phyloP scores from a whole-genome alignment of 192 early-diverging fungal species.

The Umbelopsis vinacea region DNA sequence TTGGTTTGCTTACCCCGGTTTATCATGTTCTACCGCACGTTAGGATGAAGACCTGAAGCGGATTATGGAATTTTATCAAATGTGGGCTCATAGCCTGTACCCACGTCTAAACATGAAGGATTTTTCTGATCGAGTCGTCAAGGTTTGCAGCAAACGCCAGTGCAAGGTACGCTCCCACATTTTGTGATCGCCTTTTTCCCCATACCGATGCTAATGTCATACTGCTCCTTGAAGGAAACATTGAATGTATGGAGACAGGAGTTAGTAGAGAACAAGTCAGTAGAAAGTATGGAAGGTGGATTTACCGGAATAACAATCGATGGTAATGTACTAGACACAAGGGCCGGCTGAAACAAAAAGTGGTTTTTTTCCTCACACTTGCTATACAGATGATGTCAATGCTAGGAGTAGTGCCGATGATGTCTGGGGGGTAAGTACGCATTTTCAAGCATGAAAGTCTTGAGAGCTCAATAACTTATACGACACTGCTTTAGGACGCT shows the following conservation, averaged over 20 bases:
- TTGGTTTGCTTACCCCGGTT: background rate
- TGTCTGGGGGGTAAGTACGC: background rate
- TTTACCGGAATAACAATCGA: conserved; percentile 27
- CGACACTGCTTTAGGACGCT: background rate
- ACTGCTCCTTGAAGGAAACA: conserved; percentile 5
- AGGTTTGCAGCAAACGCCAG: conserved; percentile 18
- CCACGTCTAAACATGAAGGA: conserved; percentile 35
- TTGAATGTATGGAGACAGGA: conserved; percentile 6
- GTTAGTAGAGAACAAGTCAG: background rate
- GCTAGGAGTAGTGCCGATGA: background rate
- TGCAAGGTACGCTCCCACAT: background rate
- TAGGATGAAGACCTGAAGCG: conserved; percentile 29
- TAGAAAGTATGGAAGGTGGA: background rate
- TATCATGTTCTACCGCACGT: background rate
- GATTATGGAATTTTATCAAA: conserved; percentile 38
- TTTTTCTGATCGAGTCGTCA: conserved; percentile 25
- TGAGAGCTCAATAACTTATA: background rate
- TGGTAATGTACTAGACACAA: background rate
- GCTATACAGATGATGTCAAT: background rate
- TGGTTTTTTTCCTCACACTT: too few relatives aligned
- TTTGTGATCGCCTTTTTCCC: background rate
- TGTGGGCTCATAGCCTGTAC: conserved; percentile 37
- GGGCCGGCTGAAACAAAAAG: too few relatives aligned
- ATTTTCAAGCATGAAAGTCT: background rate
- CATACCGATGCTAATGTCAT: background rate